A percentile compares a stretch with the other conserved stretches of the same genome.
Evolutionary conservation across 306 rosid species (phyloP).

Genomic region (Trifolium dubium): DNA sequence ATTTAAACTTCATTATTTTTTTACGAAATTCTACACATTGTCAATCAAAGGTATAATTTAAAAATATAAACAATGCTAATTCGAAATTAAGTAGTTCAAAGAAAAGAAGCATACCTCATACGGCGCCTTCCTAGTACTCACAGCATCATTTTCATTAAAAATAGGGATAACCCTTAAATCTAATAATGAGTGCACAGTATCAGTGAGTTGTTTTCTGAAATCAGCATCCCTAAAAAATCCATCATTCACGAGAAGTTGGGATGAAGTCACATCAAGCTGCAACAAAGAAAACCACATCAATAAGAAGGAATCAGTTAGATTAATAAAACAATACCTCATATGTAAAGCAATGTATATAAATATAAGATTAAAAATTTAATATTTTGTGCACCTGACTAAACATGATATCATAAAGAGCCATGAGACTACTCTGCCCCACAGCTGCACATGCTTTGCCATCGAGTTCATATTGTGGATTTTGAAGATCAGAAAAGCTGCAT

Average conservation of each 20-base stretch:
- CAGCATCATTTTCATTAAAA: constrained; percentile 94
- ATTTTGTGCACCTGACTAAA: constrained; percentile 70
- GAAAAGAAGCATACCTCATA: constrained; percentile 60
- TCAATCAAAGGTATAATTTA: neutral
- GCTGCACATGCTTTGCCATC: constrained; percentile 97
- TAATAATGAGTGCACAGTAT: constrained; percentile 72
- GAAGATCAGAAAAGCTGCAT: constrained; percentile 87
- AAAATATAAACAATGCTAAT: neutral
- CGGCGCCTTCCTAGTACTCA: constrained; percentile 86
- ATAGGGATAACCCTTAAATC: constrained; percentile 75
- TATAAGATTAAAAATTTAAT: constrained; percentile 5
- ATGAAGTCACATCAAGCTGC: constrained; percentile 95
- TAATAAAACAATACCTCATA: constrained; percentile 11
- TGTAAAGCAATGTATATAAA: neutral
- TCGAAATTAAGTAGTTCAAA: constrained; percentile 10
- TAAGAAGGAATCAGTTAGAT: constrained; percentile 8
- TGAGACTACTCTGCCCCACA: constrained; percentile 93
- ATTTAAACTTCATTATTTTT: neutral
- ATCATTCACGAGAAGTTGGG: constrained; percentile 94
- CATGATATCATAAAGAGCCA: constrained; percentile 95
- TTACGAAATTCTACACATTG: neutral
- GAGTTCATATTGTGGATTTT: constrained; percentile 65
- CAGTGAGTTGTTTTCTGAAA: constrained; percentile 76
- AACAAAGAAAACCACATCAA: constrained; percentile 36
- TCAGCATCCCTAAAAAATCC: constrained; percentile 64